Percentiles rank a stretch among this genome's conserved stretches.
These are phyloP conservation scores for Salix exigua DNA, from an alignment of 345 rosid genomes.

Conservation along the genomic window DNA sequence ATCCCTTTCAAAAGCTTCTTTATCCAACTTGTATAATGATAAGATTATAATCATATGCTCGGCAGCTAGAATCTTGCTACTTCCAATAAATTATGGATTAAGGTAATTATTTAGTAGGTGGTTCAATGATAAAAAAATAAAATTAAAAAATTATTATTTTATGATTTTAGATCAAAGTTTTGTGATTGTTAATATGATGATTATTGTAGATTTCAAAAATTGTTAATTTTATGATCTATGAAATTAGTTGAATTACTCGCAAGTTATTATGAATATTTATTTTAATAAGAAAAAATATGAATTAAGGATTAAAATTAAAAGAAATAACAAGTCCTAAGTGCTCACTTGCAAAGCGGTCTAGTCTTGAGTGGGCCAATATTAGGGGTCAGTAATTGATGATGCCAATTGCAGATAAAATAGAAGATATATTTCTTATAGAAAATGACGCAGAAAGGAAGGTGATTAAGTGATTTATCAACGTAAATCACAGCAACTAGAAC, in stretches of 20 bases:
- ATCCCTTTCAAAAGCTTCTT: background rate
- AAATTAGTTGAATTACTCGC: accelerated
- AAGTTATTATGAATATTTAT: accelerated
- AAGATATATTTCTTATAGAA: background rate
- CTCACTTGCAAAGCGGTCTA: background rate
- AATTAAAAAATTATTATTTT: no score
- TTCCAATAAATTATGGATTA: background rate
- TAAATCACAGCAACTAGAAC: no score
- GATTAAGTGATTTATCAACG: no score
- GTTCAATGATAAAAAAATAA: no score
- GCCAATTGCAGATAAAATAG: background rate
- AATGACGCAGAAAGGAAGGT: no score
- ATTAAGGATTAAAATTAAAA: background rate
- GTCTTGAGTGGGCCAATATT: background rate
- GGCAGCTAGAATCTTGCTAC: background rate
- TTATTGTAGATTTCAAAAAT: no score
- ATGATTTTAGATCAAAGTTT: accelerated
- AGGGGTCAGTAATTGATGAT: background rate
- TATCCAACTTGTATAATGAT: background rate
- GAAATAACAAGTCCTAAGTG: background rate
- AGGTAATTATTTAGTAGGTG: no score
- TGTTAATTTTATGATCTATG: accelerated
- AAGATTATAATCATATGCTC: background rate
- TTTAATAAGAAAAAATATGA: background rate
- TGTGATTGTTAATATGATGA: no score